Evolutionary conservation across 331 rosid species (phyloP).

Genomic region (Pyrus hybrid): DNA sequence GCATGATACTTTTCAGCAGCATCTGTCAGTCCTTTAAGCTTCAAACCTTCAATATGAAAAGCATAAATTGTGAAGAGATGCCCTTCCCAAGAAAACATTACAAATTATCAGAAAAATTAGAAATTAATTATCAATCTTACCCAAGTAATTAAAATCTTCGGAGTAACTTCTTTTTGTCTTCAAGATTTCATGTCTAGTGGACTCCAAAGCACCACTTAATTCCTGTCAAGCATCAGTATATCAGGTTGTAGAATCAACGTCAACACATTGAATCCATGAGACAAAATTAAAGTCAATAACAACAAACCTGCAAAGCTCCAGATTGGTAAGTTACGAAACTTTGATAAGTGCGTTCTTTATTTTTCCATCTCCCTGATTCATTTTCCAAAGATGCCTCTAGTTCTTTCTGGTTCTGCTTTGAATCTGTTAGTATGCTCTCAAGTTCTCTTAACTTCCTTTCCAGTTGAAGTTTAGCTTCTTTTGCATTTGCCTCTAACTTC

Average conservation of each 20-base stretch:
- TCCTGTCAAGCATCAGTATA: constrained; percentile 40
- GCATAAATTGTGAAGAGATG: background rate
- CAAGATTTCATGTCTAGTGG: constrained; percentile 53
- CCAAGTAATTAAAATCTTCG: constrained; percentile 67
- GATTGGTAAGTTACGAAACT: constrained; percentile 37
- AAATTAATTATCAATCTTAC: constrained; percentile 33
- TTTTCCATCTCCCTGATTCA: constrained; percentile 64
- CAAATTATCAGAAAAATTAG: background rate
- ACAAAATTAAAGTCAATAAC: constrained; percentile 6
- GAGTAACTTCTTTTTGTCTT: constrained; percentile 54
- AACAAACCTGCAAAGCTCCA: constrained; percentile 67
- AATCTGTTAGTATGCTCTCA: constrained; percentile 42
- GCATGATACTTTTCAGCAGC: constrained; percentile 68
- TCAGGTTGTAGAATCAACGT: background rate
- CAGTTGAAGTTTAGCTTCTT: too few species aligned
- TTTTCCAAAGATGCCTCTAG: constrained; percentile 70
- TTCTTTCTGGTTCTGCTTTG: constrained; percentile 58
- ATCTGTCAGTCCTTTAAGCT: constrained; percentile 62
- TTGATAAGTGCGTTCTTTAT: constrained; percentile 58
- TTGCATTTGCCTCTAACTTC: constrained; percentile 54
- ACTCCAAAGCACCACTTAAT: constrained; percentile 48
- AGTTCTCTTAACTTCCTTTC: constrained; percentile 39
- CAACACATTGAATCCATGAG: background rate
- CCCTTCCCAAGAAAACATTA: background rate
- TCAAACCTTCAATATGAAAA: constrained; percentile 23